Evolutionary conservation across 208 protist species (phyloP).

Genomic region (Endotrypanum monterogeii): DNA sequence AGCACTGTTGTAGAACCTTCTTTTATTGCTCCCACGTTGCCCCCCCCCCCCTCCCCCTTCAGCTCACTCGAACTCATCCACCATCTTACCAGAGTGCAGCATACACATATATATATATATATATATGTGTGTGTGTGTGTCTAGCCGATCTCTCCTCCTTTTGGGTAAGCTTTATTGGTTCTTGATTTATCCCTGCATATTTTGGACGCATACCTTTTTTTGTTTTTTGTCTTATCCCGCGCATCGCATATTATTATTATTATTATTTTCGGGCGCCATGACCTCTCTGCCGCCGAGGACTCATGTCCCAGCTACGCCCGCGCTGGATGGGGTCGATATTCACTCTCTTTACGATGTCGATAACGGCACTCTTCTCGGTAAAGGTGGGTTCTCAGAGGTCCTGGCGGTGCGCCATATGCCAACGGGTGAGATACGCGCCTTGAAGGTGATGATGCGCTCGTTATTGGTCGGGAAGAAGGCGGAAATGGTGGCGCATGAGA

Average conservation of each 20-base stretch:
- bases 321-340: conserved; percentile 67
- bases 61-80: too few relatives aligned
- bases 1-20: too few relatives aligned
- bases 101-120: too few relatives aligned
- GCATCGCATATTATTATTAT: neutral
- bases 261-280: neutral
- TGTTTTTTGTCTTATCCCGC: neutral
- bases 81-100: too few relatives aligned
- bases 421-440: conserved; percentile 62
- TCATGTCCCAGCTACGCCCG: conserved; percentile 71
- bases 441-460: conserved; percentile 78
- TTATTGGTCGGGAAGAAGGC: conserved; percentile 74
- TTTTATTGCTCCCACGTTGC: too few relatives aligned
- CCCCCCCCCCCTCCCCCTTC: too few relatives aligned
- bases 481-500: conserved; percentile 86
- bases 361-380: conserved; percentile 57
- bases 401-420: conserved; percentile 59
- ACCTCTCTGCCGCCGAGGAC: conserved; percentile 37
- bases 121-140: too few relatives aligned
- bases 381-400: conserved; percentile 85
- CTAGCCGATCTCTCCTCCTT: neutral
- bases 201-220: neutral
- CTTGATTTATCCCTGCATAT: neutral
- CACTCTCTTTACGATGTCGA: conserved; percentile 67
- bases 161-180: neutral